Conservation (phyloP, 345 rosid species). For the Psidium friedrichsthalianum region DNA sequence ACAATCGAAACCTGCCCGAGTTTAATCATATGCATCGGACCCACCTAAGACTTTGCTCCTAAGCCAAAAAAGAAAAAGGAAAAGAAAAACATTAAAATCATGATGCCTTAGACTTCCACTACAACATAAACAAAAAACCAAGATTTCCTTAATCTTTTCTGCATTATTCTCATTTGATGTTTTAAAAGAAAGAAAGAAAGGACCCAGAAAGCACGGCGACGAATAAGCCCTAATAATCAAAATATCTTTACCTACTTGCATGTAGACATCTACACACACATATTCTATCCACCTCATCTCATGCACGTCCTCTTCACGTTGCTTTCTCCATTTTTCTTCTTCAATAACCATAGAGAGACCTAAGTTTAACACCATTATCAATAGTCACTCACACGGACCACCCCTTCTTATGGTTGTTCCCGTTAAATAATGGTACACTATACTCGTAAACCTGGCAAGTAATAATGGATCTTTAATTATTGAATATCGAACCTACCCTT, state of each 20-base stretch:
- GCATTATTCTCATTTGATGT: background rate
- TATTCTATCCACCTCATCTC: constrained; percentile 17
- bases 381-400: background rate
- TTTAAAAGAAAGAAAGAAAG: background rate
- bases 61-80: constrained; percentile 31
- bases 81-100: constrained; percentile 17
- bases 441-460: background rate
- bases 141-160: background rate
- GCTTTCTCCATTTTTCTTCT: constrained; percentile 2
- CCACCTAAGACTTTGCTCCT: constrained; percentile 49
- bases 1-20: constrained; percentile 24
- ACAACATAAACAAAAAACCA: background rate
- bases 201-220: constrained; percentile 33
- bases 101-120: constrained; percentile 18
- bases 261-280: background rate
- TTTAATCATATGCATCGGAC: constrained; percentile 31
- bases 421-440: constrained; percentile 5
- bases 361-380: background rate
- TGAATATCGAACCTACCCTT: background rate
- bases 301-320: constrained; percentile 61
- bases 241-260: background rate
- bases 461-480: background rate
- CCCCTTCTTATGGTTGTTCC: background rate
- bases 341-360: background rate
- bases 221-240: constrained; percentile 5